Conservation (phyloP, 2,329 filamentous ascomycete species). For the Tolypocladium paradoxum region DNA sequence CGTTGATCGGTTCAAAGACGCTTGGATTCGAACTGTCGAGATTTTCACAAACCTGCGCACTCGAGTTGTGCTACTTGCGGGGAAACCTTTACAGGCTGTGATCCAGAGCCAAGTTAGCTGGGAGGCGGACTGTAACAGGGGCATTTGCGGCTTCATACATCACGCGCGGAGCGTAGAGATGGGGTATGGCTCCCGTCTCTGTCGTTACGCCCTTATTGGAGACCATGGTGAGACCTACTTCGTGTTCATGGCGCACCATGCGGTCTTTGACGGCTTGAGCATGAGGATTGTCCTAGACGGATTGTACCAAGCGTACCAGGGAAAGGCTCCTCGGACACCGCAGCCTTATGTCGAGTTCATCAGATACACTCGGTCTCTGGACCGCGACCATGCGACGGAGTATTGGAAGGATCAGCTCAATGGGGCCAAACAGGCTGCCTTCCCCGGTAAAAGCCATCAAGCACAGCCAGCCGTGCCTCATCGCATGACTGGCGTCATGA, state of each 20-base stretch:
- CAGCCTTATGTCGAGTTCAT: conserved; percentile 2
- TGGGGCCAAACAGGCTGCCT: neutral
- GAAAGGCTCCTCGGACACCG: neutral
- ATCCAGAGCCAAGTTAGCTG: neutral
- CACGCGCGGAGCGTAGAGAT: neutral
- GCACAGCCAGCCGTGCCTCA: too few species aligned
- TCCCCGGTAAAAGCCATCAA: neutral
- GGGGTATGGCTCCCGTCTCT: neutral
- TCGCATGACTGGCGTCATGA: too few species aligned
- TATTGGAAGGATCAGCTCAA: conserved; percentile 6
- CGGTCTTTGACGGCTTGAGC: conserved; percentile 16
- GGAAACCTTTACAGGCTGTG: neutral
- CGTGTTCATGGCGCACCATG: conserved; percentile 14
- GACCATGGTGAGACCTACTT: conserved; percentile 4
- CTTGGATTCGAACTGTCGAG: neutral
- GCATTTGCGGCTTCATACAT: neutral
- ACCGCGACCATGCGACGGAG: neutral
- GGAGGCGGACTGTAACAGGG: neutral
- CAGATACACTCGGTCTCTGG: neutral
- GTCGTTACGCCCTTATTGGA: neutral
- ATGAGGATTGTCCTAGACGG: conserved; percentile 3
- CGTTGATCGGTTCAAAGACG: neutral
- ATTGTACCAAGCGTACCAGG: conserved; percentile 2
- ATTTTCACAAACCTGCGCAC: neutral
- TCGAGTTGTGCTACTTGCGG: neutral